phyloP scores from a whole-genome alignment of 2,329 filamentous ascomycete genomes.

The Monosporascus sp. region DNA sequence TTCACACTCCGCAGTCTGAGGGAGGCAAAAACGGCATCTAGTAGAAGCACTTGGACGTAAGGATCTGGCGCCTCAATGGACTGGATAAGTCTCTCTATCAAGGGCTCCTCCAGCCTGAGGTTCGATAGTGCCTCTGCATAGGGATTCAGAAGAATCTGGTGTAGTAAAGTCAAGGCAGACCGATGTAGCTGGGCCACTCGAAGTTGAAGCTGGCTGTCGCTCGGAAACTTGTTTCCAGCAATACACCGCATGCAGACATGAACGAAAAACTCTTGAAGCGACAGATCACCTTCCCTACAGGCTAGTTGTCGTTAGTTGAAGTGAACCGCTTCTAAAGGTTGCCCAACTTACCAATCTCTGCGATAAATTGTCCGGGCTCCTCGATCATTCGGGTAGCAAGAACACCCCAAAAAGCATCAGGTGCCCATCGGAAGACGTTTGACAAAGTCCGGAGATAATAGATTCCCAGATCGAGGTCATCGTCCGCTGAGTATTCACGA shows the following conservation, averaged over 20 bases:
- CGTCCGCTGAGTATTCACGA: conserved; percentile 42
- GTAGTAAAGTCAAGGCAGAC: conserved; percentile 62
- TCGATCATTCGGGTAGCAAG: conserved; percentile 58
- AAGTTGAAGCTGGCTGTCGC: conserved; percentile 32
- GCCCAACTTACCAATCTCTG: conserved; percentile 44
- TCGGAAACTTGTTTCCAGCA: conserved; percentile 32
- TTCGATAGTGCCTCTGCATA: conserved; percentile 53
- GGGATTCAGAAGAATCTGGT: conserved; percentile 62
- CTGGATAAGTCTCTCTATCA: conserved; percentile 63
- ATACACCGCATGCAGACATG: conserved; percentile 62
- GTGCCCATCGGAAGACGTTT: conserved; percentile 65
- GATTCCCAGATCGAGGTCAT: conserved; percentile 69
- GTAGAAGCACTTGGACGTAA: conserved; percentile 68
- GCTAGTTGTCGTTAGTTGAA: conserved; percentile 31
- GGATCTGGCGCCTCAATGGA: conserved; percentile 58
- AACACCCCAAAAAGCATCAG: conserved; percentile 63
- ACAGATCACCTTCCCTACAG: conserved; percentile 49
- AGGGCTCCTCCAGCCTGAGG: conserved; percentile 62
- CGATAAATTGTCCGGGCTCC: conserved; percentile 38
- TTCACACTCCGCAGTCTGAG: conserved; percentile 57
- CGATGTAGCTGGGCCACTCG: conserved; percentile 64
- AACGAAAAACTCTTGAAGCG: conserved; percentile 63
- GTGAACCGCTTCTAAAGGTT: conserved; percentile 12
- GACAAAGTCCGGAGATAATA: conserved; percentile 74
- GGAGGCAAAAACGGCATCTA: conserved; percentile 71